Evolutionary conservation across 1,284 basidiomycete genomes (phyloP).

Genomic region (Agaricales sp.): DNA sequence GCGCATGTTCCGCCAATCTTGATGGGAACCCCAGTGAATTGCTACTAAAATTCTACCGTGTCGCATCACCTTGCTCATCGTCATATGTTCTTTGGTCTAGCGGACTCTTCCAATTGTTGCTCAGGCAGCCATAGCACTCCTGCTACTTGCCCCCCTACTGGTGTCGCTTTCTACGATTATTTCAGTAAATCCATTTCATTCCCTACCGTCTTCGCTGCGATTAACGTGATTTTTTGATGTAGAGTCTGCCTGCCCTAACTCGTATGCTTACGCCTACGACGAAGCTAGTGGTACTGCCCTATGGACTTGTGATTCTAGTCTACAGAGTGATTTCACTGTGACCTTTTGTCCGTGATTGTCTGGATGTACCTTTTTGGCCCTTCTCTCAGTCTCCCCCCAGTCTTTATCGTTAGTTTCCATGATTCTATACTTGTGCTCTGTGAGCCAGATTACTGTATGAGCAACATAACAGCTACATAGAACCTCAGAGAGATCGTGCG

Average conservation of each 20-base stretch:
- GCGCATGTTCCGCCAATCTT: constrained; percentile 34
- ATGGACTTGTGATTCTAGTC: constrained; percentile 12
- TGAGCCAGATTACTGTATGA: too few relatives aligned
- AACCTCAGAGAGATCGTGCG: too few relatives aligned
- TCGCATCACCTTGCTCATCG: background rate
- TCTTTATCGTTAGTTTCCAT: too few relatives aligned
- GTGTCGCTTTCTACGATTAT: constrained; percentile 16
- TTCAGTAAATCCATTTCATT: constrained; percentile 12
- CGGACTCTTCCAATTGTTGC: constrained; percentile 16
- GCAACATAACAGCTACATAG: too few relatives aligned
- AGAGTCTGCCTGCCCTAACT: constrained; percentile 14
- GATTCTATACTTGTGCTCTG: too few relatives aligned
- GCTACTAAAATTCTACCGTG: too few relatives aligned
- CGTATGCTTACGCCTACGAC: constrained; percentile 21
- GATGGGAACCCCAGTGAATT: constrained; percentile 3
- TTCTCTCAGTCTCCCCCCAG: too few relatives aligned
- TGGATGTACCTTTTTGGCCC: too few relatives aligned
- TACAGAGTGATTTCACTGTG: constrained; percentile 15
- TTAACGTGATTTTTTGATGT: constrained; percentile 2
- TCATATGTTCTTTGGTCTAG: background rate
- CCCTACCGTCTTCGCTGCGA: background rate
- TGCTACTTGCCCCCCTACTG: constrained; percentile 12
- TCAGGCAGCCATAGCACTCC: constrained; percentile 12
- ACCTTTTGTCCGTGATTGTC: constrained; percentile 21
- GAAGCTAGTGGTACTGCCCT: constrained; percentile 16